Evolutionary conservation across 2,329 filamentous ascomycete species (phyloP).

Genomic region (Calonectria hongkongensis): DNA sequence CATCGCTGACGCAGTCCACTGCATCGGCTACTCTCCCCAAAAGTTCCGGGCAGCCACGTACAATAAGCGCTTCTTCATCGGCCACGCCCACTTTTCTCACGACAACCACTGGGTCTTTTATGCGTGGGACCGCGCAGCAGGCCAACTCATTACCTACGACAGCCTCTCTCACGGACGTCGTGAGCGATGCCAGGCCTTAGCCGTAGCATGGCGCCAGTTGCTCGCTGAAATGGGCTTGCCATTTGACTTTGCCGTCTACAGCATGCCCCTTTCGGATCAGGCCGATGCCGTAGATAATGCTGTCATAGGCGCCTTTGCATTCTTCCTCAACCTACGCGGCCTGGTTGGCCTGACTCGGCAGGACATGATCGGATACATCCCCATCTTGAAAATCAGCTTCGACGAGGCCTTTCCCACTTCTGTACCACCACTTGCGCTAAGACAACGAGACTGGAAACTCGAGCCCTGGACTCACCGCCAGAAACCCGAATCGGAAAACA

Average conservation of each 20-base stretch:
- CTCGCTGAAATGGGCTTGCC: background rate
- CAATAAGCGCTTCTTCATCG: constrained; percentile 7
- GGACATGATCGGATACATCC: background rate
- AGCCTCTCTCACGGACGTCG: background rate
- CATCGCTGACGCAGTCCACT: background rate
- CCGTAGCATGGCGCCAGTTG: background rate
- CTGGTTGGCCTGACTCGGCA: background rate
- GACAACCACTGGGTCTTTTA: background rate
- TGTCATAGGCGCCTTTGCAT: background rate
- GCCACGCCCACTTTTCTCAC: background rate
- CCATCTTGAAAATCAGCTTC: background rate
- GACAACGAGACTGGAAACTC: background rate
- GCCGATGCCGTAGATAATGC: background rate
- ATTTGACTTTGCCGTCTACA: background rate
- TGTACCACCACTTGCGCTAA: background rate
- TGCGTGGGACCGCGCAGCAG: background rate
- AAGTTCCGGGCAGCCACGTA: background rate
- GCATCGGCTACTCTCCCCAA: background rate
- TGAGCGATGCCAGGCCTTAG: background rate
- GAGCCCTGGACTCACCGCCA: background rate
- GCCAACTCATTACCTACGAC: background rate
- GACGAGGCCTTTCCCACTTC: background rate
- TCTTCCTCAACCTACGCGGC: constrained; percentile 3
- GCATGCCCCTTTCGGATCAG: constrained; percentile 6
- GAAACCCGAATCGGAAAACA: background rate